Conservation (phyloP, 1,284 basidiomycete genomes). For the Rhizoctonia solani region DNA sequence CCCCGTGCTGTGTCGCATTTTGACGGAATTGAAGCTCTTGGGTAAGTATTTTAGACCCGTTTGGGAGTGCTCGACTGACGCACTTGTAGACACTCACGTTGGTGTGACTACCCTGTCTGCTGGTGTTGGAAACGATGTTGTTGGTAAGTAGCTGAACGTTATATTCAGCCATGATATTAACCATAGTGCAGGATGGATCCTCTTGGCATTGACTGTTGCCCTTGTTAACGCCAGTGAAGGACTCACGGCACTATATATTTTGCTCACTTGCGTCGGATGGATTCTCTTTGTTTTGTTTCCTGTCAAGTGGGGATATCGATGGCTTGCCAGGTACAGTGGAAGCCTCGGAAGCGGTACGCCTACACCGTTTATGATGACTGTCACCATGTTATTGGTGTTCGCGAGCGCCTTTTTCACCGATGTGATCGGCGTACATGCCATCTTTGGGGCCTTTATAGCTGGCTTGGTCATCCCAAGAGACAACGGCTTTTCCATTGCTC, state of each 20-base stretch:
- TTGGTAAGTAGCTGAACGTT: slow-evolving; percentile 50
- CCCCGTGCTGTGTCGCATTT: slow-evolving; percentile 69
- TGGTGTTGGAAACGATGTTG: slow-evolving; percentile 72
- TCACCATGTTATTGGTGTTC: slow-evolving; percentile 64
- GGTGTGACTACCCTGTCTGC: slow-evolving; percentile 70
- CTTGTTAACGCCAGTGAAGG: slow-evolving; percentile 83
- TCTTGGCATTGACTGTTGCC: slow-evolving; percentile 84
- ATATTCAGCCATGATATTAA: slow-evolving; percentile 55
- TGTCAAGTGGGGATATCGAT: slow-evolving; percentile 63
- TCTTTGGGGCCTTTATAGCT: slow-evolving; percentile 62
- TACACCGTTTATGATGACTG: slow-evolving; percentile 77
- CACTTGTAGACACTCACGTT: slow-evolving; percentile 60
- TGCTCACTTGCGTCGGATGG: slow-evolving; percentile 83
- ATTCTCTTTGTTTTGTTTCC: slow-evolving; percentile 78
- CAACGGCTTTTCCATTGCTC: slow-evolving; percentile 61
- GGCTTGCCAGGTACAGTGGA: slow-evolving; percentile 78
- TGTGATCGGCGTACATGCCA: slow-evolving; percentile 66
- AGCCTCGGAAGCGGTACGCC: slow-evolving; percentile 76
- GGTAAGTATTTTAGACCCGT: slow-evolving; percentile 44
- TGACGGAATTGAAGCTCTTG: slow-evolving; percentile 53
- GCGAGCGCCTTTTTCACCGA: slow-evolving; percentile 72
- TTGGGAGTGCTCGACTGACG: slow-evolving; percentile 55
- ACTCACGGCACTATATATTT: slow-evolving; percentile 76
- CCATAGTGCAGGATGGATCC: slow-evolving; percentile 60
- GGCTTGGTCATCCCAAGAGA: slow-evolving; percentile 70